Conservation (phyloP, 2,329 filamentous ascomycete genomes). For the Phaeoacremonium minimum region DNA sequence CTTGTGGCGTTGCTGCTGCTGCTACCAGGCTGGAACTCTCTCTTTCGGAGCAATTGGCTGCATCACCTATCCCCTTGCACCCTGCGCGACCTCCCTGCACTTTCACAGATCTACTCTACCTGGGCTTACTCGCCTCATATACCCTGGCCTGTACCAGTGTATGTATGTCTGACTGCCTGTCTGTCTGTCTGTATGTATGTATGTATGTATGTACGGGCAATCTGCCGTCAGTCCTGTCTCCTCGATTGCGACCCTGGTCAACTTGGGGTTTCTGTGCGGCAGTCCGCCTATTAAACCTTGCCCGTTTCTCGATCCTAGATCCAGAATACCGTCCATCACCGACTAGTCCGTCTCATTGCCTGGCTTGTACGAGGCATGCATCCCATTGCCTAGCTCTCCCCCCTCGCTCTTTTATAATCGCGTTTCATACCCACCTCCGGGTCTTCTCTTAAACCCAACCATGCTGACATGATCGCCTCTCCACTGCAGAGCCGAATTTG, state of each 20-base stretch:
- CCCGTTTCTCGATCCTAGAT: not conserved
- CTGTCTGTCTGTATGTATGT: not conserved
- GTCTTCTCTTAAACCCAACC: not conserved
- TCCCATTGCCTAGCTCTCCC: not conserved
- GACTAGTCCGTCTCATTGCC: not conserved
- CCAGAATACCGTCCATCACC: not conserved
- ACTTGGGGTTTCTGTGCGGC: not conserved
- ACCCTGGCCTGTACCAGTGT: too few relatives aligned
- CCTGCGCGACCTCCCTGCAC: not conserved
- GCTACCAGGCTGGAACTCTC: not conserved
- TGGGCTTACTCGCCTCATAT: too few relatives aligned
- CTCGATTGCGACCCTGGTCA: too few relatives aligned
- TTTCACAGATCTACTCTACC: not conserved
- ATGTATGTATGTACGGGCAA: too few relatives aligned
- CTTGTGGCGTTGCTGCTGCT: not conserved
- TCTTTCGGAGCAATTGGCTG: not conserved
- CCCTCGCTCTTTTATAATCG: not conserved
- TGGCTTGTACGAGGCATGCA: not conserved
- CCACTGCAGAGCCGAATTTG: conserved; percentile 2
- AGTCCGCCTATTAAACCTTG: not conserved
- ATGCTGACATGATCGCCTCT: conserved; percentile 4
- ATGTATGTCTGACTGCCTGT: conserved; percentile 1
- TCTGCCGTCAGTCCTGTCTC: too few relatives aligned
- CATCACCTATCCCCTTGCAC: not conserved
- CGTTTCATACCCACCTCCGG: not conserved